phyloP scores from a whole-genome alignment of 306 rosid species.

The Cyclanthera cordifolia region DNA sequence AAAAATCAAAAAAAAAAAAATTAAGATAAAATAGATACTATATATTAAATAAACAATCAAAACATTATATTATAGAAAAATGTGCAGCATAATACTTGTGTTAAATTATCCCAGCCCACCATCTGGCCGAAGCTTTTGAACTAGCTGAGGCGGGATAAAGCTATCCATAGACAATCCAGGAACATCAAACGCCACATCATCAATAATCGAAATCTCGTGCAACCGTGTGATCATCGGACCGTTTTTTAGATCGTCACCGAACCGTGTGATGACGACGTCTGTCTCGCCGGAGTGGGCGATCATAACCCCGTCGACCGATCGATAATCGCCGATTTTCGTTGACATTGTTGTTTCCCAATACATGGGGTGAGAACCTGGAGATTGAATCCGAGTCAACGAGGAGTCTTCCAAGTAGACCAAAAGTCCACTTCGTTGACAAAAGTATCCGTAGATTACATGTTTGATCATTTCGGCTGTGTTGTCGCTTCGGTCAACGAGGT shows the following conservation, averaged over 20 bases:
- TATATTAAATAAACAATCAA: too few relatives aligned
- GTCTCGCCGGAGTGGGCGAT: slow-evolving; percentile 72
- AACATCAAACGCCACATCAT: slow-evolving; percentile 81
- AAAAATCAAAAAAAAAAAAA: too few relatives aligned
- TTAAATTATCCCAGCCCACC: slow-evolving; percentile 34
- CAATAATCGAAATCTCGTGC: slow-evolving; percentile 80
- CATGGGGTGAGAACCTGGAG: slow-evolving; percentile 64
- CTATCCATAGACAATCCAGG: slow-evolving; percentile 74
- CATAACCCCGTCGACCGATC: slow-evolving; percentile 60
- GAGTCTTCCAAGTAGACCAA: slow-evolving; percentile 68
- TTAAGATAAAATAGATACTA: too few relatives aligned
- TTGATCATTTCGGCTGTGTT: slow-evolving; percentile 91
- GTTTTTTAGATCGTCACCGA: slow-evolving; percentile 57
- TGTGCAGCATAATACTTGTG: too few relatives aligned
- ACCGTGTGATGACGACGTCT: slow-evolving; percentile 48
- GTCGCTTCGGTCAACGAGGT: slow-evolving; percentile 61
- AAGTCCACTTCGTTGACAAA: slow-evolving; percentile 79
- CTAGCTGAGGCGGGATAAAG: slow-evolving; percentile 71
- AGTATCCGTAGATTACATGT: slow-evolving; percentile 70
- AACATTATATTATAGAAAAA: too few relatives aligned
- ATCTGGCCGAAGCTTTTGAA: slow-evolving; percentile 32
- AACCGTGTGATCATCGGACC: slow-evolving; percentile 57
- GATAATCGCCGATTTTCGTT: slow-evolving; percentile 59
- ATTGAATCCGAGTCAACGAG: slow-evolving; percentile 72
- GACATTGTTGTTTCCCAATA: slow-evolving; percentile 98